phyloP scores from a whole-genome alignment of 2,329 filamentous ascomycete genomes.

The Leptodontidium sp. region DNA sequence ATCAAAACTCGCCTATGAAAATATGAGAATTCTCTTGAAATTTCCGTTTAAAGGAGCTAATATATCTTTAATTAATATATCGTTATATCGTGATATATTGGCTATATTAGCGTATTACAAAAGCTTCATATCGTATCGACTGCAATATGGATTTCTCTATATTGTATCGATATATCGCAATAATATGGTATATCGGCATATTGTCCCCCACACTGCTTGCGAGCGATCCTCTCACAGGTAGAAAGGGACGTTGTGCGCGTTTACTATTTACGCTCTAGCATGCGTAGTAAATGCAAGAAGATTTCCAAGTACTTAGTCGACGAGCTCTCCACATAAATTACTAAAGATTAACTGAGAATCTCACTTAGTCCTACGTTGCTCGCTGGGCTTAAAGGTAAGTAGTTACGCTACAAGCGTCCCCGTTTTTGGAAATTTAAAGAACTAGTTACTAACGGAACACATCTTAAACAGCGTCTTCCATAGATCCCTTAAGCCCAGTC shows the following conservation, averaged over 20 bases:
- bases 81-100: too few species aligned
- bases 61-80: too few species aligned
- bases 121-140: too few species aligned
- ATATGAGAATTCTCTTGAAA: too few species aligned
- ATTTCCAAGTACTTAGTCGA: slow-evolving; percentile 39
- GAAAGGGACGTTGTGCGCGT: slow-evolving; percentile 33
- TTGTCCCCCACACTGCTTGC: too few species aligned
- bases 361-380: slow-evolving; percentile 36
- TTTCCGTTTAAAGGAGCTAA: too few species aligned
- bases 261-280: slow-evolving; percentile 30
- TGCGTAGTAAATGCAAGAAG: slow-evolving; percentile 33
- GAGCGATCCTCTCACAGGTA: slow-evolving; percentile 11
- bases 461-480: slow-evolving; percentile 32
- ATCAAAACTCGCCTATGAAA: too few species aligned
- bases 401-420: slow-evolving; percentile 21
- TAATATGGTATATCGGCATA: too few species aligned
- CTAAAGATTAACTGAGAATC: slow-evolving; percentile 39
- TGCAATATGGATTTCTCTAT: too few species aligned
- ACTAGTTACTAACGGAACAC: slow-evolving; percentile 35
- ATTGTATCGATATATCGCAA: too few species aligned
- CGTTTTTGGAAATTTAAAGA: slow-evolving; percentile 28
- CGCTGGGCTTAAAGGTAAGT: slow-evolving; percentile 37
- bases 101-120: too few species aligned
- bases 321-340: slow-evolving; percentile 27
- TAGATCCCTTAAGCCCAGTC: slow-evolving; percentile 29